Evolutionary conservation across 352 stramenopile species (phyloP).

Genomic region (Phytophthora parvispora): DNA sequence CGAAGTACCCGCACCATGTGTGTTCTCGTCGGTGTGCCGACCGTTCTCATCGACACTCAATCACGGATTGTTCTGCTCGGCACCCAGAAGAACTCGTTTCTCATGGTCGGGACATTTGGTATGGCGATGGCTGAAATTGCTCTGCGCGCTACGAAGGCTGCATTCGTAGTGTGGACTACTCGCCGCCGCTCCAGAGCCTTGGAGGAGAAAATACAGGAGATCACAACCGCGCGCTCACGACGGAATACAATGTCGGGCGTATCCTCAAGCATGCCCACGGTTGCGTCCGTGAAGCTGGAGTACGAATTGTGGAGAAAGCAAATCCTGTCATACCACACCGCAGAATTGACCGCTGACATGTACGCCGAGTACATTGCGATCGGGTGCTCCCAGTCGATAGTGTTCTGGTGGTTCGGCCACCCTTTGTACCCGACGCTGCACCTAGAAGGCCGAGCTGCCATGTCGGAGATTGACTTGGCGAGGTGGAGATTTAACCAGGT

Average conservation of each 20-base stretch:
- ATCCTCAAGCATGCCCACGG: neutral
- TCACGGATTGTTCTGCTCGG: slow-evolving; percentile 49
- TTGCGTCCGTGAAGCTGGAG: slow-evolving; percentile 7
- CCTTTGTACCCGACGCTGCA: slow-evolving; percentile 32
- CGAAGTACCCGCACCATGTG: slow-evolving; percentile 53
- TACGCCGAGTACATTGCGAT: slow-evolving; percentile 58
- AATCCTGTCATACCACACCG: slow-evolving; percentile 27
- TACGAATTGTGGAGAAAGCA: slow-evolving; percentile 31
- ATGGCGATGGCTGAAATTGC: slow-evolving; percentile 38
- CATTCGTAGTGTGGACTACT: slow-evolving; percentile 32
- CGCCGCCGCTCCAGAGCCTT: slow-evolving; percentile 17
- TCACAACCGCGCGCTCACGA: neutral
- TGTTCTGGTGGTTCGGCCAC: slow-evolving; percentile 51
- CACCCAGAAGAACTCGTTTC: slow-evolving; percentile 12
- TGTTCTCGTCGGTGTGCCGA: slow-evolving; percentile 46
- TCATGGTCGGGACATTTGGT: slow-evolving; percentile 21
- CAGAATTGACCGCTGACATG: slow-evolving; percentile 44
- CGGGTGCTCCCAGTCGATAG: slow-evolving; percentile 42
- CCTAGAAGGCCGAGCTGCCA: neutral
- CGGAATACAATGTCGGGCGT: neutral
- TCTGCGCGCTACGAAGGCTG: slow-evolving; percentile 32
- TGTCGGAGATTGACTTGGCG: slow-evolving; percentile 19
- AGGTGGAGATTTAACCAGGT: slow-evolving; percentile 20
- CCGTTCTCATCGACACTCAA: slow-evolving; percentile 59
- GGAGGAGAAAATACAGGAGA: slow-evolving; percentile 13